Conservation (phyloP, 208 protist genomes). For the Vickermania spadyakhi region DNA sequence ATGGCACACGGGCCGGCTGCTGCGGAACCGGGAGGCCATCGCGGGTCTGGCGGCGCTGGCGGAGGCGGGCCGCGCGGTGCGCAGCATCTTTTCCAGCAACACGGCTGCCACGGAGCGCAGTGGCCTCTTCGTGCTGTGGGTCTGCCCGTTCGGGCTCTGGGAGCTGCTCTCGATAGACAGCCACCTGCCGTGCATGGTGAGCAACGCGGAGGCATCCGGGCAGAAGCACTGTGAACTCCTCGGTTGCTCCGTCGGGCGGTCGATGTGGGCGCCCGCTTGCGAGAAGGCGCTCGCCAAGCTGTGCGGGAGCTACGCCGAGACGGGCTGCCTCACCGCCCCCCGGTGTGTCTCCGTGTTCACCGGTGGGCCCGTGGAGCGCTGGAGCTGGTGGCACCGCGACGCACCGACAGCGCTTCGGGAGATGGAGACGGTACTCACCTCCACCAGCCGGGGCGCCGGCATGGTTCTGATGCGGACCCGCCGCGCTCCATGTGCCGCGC, state of each 20-base stretch:
- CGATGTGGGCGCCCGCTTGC: slow-evolving; percentile 46
- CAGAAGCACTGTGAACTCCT: neutral
- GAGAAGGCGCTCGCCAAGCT: slow-evolving; percentile 81
- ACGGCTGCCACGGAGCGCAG: slow-evolving; percentile 23
- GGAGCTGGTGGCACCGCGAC: slow-evolving; percentile 41
- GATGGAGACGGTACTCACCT: slow-evolving; percentile 40
- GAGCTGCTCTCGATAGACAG: slow-evolving; percentile 32
- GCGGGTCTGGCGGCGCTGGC: slow-evolving; percentile 50
- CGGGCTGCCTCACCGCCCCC: slow-evolving; percentile 12
- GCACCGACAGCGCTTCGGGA: slow-evolving; percentile 24
- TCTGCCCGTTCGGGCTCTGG: slow-evolving; percentile 52
- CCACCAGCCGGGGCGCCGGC: slow-evolving; percentile 30
- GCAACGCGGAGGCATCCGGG: slow-evolving; percentile 1
- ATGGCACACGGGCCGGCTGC: slow-evolving; percentile 17
- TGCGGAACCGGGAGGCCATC: slow-evolving; percentile 26
- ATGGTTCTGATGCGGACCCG: slow-evolving; percentile 38
- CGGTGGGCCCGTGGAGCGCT: slow-evolving; percentile 52
- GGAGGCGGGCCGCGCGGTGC: slow-evolving; percentile 38
- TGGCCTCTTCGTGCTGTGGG: slow-evolving; percentile 34
- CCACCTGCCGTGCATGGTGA: slow-evolving; percentile 41
- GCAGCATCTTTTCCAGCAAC: slow-evolving; percentile 35
- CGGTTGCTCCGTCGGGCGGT: neutral
- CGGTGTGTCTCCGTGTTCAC: slow-evolving; percentile 35
- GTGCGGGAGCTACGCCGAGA: slow-evolving; percentile 33
- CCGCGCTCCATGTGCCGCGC: neutral